Evolutionary conservation across 441 rosid species (phyloP).

Genomic region (Cnidoscolus chayamansa): DNA sequence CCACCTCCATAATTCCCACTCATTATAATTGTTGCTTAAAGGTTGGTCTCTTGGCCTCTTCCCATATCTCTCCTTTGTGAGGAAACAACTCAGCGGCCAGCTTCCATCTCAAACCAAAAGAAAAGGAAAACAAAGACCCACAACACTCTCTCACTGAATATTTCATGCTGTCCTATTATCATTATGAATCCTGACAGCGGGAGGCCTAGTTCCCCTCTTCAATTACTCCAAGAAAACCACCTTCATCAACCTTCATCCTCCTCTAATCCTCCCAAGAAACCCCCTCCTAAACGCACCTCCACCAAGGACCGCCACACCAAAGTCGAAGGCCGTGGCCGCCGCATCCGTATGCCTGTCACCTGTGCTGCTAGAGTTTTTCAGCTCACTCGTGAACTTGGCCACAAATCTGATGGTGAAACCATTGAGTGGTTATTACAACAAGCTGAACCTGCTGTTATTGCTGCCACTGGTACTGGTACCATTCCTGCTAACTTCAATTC

Average conservation of each 20-base stretch:
- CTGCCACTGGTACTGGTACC: slow-evolving; percentile 88
- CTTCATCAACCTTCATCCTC: slow-evolving; percentile 30
- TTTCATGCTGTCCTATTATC: slow-evolving; percentile 24
- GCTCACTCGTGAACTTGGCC: slow-evolving; percentile 82
- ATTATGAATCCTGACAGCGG: slow-evolving; percentile 63
- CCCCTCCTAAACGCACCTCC: slow-evolving; percentile 67
- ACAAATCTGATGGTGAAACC: slow-evolving; percentile 86
- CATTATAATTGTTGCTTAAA: slow-evolving; percentile 72
- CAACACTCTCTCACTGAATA: slow-evolving; percentile 24
- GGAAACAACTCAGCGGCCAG: slow-evolving; percentile 35
- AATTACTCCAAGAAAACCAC: slow-evolving; percentile 51
- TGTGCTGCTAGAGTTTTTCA: slow-evolving; percentile 92
- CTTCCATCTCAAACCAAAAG: slow-evolving; percentile 28
- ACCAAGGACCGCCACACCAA: slow-evolving; percentile 88
- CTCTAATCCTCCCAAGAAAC: slow-evolving; percentile 40
- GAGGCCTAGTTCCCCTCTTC: slow-evolving; percentile 69
- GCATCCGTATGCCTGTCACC: slow-evolving; percentile 89
- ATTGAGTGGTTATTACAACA: slow-evolving; percentile 85
- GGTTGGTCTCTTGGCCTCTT: slow-evolving; percentile 22
- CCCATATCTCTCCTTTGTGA: slow-evolving; percentile 26
- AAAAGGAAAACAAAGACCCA: slow-evolving; percentile 32
- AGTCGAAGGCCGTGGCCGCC: slow-evolving; percentile 86
- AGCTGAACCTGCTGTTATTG: slow-evolving; percentile 84
- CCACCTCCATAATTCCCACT: slow-evolving; percentile 43
- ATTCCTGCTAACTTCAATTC: slow-evolving; percentile 84